Base-by-base conservation (phyloP, 139 green algal species). In the Ettlia oleoabundans region DNA sequence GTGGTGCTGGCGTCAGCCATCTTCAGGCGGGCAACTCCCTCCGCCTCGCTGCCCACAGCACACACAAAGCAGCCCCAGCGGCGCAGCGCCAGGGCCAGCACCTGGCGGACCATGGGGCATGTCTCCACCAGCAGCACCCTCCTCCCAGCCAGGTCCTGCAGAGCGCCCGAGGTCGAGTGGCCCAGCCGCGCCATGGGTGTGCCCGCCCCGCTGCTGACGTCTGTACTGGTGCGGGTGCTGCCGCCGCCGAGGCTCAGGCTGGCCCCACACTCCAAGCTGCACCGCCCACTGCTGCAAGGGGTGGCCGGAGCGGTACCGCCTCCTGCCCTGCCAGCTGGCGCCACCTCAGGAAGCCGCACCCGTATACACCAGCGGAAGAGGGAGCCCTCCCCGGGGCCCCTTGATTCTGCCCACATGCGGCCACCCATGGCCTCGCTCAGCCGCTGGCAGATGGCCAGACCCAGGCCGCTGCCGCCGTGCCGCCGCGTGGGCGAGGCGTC, bases 401-500 rank as follows among this genome's bases (percentile, higher is more conserved):
- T 77, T 28, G 83, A 92, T 70, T 94, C 86, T 3, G 86, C 92
- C 90, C 91, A 96, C 85, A 98, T 95, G 35, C 69, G 64, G 19
- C 94, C 94, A 0, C 86, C 87, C 94, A 98, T 97, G 1, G 91
- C 89, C 79, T 95, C 89, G 32, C 80, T 89, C 30, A 98, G 92
- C 47, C 93, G 89, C 85, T 94, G 88, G 75, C 85, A 91, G 78
- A 98, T 98, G 42, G 90, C 90, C 24, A 98, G 86, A 1, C 94
- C 94, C 38, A 98, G 86, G 7, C 94, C 94, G 8, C 93, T 93
- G 32, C 94, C 94, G 52, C 94, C 95, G 81, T 95, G 95, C 30
- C 86, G 85, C 4, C 94, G 85, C 1, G 93, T 96, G 37, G 89
- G 89, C 21, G 85, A 90, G 13, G 81, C 80, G 51, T 95, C 93